Evolutionary conservation across 495 filamentous ascomycete species (phyloP).

Genomic region (Durotheca rogersii): DNA sequence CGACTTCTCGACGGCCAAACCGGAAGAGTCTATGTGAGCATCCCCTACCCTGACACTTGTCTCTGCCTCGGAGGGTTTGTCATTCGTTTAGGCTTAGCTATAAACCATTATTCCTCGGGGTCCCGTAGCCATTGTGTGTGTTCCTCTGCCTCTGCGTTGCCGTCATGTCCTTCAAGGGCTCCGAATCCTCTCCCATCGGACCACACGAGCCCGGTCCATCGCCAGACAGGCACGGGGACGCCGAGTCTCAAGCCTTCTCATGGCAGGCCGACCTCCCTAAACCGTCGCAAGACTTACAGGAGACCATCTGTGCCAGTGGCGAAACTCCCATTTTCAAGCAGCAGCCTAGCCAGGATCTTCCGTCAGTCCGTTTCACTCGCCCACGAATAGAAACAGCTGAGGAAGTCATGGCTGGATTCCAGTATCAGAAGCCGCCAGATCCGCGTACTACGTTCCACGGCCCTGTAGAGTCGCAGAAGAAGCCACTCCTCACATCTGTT

Average conservation of each 20-base stretch:
- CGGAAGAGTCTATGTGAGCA: too few species aligned
- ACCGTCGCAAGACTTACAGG: conserved; percentile 11
- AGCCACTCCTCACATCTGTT: neutral
- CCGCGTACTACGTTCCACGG: neutral
- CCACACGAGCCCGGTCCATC: neutral
- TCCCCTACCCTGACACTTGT: too few species aligned
- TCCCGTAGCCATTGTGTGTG: too few species aligned
- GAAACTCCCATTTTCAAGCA: neutral
- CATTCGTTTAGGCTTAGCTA: too few species aligned
- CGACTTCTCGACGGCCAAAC: too few species aligned
- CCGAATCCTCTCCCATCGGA: too few species aligned
- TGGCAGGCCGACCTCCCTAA: conserved; percentile 6
- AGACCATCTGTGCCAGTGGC: neutral
- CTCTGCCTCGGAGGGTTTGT: too few species aligned
- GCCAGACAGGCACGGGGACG: neutral
- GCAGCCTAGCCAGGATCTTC: neutral
- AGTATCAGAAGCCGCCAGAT: conserved; percentile 15
- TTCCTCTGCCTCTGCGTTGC: too few species aligned
- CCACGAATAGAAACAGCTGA: conserved; percentile 21
- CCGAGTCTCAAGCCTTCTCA: neutral
- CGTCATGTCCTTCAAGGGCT: too few species aligned
- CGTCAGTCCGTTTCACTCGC: conserved; percentile 7
- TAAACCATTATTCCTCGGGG: too few species aligned
- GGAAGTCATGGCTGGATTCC: conserved; percentile 20
- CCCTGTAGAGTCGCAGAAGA: neutral